A percentile compares a stretch with the other conserved stretches of the same genome.
Evolutionary conservation across 2,329 filamentous ascomycete species (phyloP).

Genomic region (Pyrenophora tritici-repentis): DNA sequence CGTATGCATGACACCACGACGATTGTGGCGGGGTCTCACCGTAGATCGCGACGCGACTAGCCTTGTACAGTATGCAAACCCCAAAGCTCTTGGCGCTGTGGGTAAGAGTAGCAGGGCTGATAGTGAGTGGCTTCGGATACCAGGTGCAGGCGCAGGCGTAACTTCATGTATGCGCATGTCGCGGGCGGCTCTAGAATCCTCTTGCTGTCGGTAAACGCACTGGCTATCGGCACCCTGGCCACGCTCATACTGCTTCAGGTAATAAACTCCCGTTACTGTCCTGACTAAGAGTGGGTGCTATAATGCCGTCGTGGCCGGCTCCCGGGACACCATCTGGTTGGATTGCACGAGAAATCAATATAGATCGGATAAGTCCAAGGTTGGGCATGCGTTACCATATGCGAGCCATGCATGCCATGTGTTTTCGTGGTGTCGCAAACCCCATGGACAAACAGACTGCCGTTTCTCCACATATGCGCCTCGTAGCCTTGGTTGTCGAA

Average conservation of each 20-base stretch:
- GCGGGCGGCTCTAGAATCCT: slow-evolving; percentile 19
- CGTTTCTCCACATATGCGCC: background rate
- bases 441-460: too few species aligned
- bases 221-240: slow-evolving; percentile 15
- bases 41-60: slow-evolving; percentile 29
- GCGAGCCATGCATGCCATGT: background rate
- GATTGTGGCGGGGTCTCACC: slow-evolving; percentile 27
- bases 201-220: slow-evolving; percentile 16
- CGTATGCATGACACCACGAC: slow-evolving; percentile 21
- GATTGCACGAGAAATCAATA: background rate
- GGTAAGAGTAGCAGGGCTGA: slow-evolving; percentile 9
- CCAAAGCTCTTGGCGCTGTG: slow-evolving; percentile 28
- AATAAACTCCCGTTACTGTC: slow-evolving; percentile 6
- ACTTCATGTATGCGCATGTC: slow-evolving; percentile 14
- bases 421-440: background rate
- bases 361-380: background rate
- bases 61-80: slow-evolving; percentile 42
- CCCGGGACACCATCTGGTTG: background rate
- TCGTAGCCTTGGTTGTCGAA: background rate
- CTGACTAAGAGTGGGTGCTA: background rate
- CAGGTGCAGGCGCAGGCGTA: too few species aligned
- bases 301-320: slow-evolving; percentile 1
- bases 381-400: background rate
- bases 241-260: slow-evolving; percentile 5
- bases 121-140: slow-evolving; percentile 10